Percentiles rank a stretch among this genome's conserved stretches.
Conservation (phyloP, 108 stramenopile species). For the Skeletonema potamos region DNA sequence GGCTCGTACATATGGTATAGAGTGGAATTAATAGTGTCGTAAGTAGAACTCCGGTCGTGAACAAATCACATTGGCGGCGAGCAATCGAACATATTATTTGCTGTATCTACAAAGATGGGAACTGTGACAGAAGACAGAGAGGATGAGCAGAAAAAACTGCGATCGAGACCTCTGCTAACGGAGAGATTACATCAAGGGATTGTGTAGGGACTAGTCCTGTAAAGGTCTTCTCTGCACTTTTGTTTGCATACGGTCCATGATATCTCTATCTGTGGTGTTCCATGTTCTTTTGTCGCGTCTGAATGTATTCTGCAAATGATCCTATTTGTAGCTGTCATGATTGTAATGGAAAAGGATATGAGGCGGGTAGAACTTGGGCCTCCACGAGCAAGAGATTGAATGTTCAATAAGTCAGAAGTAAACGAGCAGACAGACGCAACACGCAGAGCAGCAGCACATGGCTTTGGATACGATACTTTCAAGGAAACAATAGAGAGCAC, state of each 20-base stretch:
- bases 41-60: too few relatives aligned
- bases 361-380: neutral
- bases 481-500: neutral
- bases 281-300: neutral
- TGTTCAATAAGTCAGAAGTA: too few relatives aligned
- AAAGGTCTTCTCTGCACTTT: neutral
- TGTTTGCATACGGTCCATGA: neutral
- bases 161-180: too few relatives aligned
- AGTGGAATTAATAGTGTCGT: neutral
- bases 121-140: neutral
- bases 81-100: neutral
- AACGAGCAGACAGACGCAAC: too few relatives aligned
- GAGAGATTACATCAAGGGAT: too few relatives aligned
- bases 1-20: too few relatives aligned
- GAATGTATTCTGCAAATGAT: neutral
- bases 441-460: too few relatives aligned
- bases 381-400: too few relatives aligned
- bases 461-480: neutral
- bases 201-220: neutral
- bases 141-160: too few relatives aligned
- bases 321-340: neutral
- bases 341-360: neutral
- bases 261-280: neutral
- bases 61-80: neutral
- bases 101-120: neutral